Evolutionary conservation across 768 basidiomycete species (phyloP), one percentile per base, ranked within the genome.

Genomic region (Pleurotus eryngii): DNA sequence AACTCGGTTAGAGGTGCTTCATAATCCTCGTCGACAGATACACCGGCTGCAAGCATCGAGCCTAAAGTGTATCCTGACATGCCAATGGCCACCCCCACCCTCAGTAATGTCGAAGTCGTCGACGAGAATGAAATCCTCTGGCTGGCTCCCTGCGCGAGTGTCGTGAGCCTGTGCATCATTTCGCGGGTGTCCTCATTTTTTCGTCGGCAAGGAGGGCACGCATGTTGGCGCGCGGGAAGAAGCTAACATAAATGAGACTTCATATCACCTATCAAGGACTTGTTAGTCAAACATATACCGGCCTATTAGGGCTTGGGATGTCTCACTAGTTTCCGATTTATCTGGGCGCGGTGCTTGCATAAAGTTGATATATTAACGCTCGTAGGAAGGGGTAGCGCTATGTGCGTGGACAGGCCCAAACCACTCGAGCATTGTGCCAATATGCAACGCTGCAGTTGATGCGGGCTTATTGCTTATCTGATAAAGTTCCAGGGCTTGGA

Each of bases 381-480:
- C 67, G 46, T 68, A 74, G 7, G 64, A 63, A 30, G 63, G 65
- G n/a, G n/a, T n/a, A 4, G 63, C 61, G 59, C 67, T 57, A 49
- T 64, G 67, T 17, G 63, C 59, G 60, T 70, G 71, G 9, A 48
- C 55, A 0, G 67, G 71, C 11, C 70, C 68, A 57, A 70, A 64
- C 1, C 55, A 20, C 1, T 56, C 38, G 30, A 64, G 37, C 17
- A 60, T 59, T 17, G 59, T 57, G 5, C 62, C 61, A 24, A 69
- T 59, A 46, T 71, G 70, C 3, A 66, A 48, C 0, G 60, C 60
- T 1, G 57, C 59, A 57, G 69, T 38, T 66, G 66, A 27, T 39
- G 58, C 2, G 68, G 67, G 24, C 57, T 46, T 7, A 68, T 20
- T 11, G 37, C 30, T 3, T 55, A 22, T 66, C 61, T 57, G 61